Evolutionary conservation across 345 rosid genomes (phyloP).

Genomic region (Corchorus olitorius): DNA sequence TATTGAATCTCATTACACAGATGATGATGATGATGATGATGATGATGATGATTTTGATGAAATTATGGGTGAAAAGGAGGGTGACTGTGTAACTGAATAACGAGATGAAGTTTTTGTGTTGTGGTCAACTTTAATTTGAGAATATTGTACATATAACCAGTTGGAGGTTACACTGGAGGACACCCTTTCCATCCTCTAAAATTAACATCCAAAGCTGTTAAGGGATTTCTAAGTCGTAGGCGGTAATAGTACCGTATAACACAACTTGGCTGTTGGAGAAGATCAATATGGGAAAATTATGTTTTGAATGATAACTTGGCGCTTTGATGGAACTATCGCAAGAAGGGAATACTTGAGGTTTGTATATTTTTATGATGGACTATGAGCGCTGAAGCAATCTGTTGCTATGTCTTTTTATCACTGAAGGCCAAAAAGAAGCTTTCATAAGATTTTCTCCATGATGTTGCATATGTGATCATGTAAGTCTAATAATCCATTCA

Average conservation of each 20-base stretch:
- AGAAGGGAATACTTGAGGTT: background rate
- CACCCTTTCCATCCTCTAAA: background rate
- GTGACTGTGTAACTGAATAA: background rate
- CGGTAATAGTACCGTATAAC: background rate
- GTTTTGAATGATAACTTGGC: background rate
- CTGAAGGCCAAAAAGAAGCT: no score
- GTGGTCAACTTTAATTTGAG: conserved; percentile 5
- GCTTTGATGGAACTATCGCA: background rate
- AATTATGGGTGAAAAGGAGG: conserved; percentile 21
- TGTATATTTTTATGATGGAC: background rate
- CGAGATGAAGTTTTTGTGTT: background rate
- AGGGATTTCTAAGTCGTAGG: background rate
- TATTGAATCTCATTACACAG: conserved; percentile 25
- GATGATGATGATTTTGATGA: conserved; percentile 26
- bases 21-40: conserved; percentile 26
- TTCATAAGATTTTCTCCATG: background rate
- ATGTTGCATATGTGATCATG: background rate
- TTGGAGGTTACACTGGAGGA: background rate
- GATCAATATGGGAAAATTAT: no score
- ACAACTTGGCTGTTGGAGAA: no score
- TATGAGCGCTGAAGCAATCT: no score
- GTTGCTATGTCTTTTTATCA: no score
- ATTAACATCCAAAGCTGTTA: background rate
- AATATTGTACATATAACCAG: background rate
- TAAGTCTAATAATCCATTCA: no score